These are phyloP conservation scores for Penicillium coffeae DNA, from an alignment of 495 filamentous ascomycete genomes.

Conservation along the genomic window DNA sequence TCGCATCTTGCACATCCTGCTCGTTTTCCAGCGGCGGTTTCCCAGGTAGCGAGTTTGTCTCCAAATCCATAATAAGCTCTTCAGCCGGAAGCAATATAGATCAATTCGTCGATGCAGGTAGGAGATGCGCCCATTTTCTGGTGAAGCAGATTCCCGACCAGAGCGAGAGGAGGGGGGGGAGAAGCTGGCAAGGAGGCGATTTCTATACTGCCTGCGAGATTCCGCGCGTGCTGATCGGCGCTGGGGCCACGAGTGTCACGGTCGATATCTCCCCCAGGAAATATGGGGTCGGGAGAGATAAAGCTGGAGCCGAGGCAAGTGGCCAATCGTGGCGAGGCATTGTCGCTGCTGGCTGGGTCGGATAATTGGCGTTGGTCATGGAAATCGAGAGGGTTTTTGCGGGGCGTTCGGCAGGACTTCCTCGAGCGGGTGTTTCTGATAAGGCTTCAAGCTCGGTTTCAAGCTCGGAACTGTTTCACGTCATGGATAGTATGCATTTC, in stretches of 20 bases:
- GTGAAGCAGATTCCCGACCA: constrained; percentile 1
- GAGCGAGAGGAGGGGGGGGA: background rate
- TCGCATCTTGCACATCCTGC: constrained; percentile 44
- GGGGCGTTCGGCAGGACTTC: constrained; percentile 28
- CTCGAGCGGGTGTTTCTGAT: constrained; percentile 17
- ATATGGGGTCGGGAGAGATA: constrained; percentile 23
- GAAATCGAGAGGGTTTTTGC: constrained; percentile 19
- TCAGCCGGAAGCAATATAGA: constrained; percentile 14
- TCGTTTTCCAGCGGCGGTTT: constrained; percentile 33
- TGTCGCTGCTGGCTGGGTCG: constrained; percentile 16
- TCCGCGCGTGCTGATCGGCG: background rate
- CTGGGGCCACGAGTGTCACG: constrained; percentile 8
- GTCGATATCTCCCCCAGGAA: constrained; percentile 10
- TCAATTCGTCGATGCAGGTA: constrained; percentile 13
- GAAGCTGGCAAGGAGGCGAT: background rate
- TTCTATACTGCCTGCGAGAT: constrained; percentile 28
- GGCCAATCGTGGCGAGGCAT: constrained; percentile 17
- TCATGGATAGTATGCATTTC: background rate
- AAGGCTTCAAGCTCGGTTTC: background rate
- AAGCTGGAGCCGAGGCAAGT: constrained; percentile 15
- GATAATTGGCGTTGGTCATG: constrained; percentile 15
- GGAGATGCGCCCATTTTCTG: constrained; percentile 24
- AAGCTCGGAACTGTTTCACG: background rate
- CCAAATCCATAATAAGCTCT: constrained; percentile 29
- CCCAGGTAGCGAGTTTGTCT: constrained; percentile 24